A percentile compares a stretch with the other conserved stretches of the same genome.
phyloP scores from a whole-genome alignment of 1,284 basidiomycete genomes.

The Ceratobasidium sp. region DNA sequence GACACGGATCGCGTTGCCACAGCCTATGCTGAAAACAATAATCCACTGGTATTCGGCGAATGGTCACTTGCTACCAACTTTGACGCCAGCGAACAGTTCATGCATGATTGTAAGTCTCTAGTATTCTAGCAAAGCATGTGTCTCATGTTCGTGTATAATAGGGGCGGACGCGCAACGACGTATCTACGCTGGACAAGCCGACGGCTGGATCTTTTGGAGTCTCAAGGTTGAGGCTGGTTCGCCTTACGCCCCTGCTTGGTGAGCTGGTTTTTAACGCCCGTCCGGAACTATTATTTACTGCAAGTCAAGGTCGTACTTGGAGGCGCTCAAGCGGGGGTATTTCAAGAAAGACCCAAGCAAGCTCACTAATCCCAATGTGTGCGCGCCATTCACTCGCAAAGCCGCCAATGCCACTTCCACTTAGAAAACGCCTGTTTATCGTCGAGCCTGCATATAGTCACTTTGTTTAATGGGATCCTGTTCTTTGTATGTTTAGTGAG shows the following conservation, averaged over 20 bases:
- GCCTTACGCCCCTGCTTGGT: conserved; percentile 10
- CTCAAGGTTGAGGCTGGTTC: conserved; percentile 72
- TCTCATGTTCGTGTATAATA: no score
- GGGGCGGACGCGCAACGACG: conserved; percentile 62
- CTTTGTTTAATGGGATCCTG: no score
- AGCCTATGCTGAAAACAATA: conserved; percentile 64
- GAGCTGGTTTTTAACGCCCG: neutral
- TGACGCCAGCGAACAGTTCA: conserved; percentile 72
- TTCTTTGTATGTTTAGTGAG: no score
- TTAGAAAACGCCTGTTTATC: no score
- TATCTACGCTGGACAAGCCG: conserved; percentile 65
- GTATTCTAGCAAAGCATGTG: no score
- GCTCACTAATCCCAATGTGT: conserved; percentile 71
- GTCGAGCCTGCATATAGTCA: no score
- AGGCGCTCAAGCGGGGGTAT: conserved; percentile 70
- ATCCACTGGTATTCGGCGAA: conserved; percentile 63
- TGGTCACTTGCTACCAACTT: conserved; percentile 81
- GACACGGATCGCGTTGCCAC: conserved; percentile 1
- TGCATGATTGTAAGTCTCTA: conserved; percentile 13
- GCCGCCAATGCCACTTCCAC: conserved; percentile 5
- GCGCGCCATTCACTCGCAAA: conserved; percentile 64
- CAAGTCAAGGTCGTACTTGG: conserved; percentile 74
- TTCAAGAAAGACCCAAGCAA: conserved; percentile 73
- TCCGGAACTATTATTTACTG: neutral
- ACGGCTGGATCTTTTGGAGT: conserved; percentile 75